Base-by-base conservation (phyloP, 23 red algal genomes). In the Gracilaria vermiculophylla region DNA sequence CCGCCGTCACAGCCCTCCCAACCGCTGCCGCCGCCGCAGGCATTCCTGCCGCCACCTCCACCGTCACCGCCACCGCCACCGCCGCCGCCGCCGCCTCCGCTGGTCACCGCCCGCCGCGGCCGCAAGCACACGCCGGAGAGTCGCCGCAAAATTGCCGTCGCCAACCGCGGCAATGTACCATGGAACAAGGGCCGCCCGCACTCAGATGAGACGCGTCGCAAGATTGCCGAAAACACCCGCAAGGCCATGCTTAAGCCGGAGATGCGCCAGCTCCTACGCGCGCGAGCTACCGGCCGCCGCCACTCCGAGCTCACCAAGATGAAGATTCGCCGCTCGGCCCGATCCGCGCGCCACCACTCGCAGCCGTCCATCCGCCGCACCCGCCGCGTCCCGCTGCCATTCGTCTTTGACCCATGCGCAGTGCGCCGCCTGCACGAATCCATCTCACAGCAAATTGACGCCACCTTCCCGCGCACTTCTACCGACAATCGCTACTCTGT, bases 141-240 rank as follows among this genome's bases (percentile, higher is more conserved):
- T 35, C 71, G 72, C 28, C 80, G 77, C 25, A 98, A 98, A 62
- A 98, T 98, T 23, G 78, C 85, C 8, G 62, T 57, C 32, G 95
- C 90, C 24, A 94, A 91, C 37, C 87, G 88, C 31, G 95, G 95
- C 20, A 73, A 83, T 17, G 74, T 94, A 39, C 95, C 95, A 35
- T 98, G 95, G 95, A 98, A 98, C 41, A 94, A 94, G 84, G 95
- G 95, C 31, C 74, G 76, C 19, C 50, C 87, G 24, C 95, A 98
- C 32, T 91, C 83, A 21, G 88, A 78, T 10, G 95, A 94, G 80
- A 98, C 95, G 28, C 79, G 72, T 17, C 86, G 74, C 23, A 94
- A 94, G 53, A 98, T 98, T 43, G 83, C 95, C 24, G 80, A 82
- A 62, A 55, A 58, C 3, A 92, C 92, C 24, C 40, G 77, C 37